A percentile compares a stretch with the other conserved stretches of the same genome.
phyloP scores from a whole-genome alignment of 2,329 filamentous ascomycete genomes.

The Beauveria rudraprayagi region DNA sequence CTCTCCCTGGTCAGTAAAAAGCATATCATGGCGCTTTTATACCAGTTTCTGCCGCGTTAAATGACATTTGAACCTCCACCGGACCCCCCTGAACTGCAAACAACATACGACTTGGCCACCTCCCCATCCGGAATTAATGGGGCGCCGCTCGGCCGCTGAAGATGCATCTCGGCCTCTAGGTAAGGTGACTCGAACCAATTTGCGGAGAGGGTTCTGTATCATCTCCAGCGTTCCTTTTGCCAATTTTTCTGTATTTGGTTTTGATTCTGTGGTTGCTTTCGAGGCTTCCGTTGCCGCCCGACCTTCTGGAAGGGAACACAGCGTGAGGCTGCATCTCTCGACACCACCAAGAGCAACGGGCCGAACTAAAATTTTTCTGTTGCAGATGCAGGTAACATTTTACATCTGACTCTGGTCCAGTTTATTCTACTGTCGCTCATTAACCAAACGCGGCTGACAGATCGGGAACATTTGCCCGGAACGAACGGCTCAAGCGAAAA shows the following conservation, averaged over 20 bases:
- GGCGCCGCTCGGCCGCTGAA: not conserved
- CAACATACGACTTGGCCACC: not conserved
- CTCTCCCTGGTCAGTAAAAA: not conserved
- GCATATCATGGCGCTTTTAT: not conserved
- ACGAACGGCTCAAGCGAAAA: not conserved
- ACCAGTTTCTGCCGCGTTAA: not conserved
- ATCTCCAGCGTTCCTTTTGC: not conserved
- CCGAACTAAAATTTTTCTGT: not conserved
- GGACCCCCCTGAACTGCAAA: not conserved
- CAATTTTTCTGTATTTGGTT: not conserved
- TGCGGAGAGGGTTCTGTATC: conserved; percentile 9
- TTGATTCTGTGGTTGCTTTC: not conserved
- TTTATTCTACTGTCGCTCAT: not conserved
- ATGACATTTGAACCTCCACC: not conserved
- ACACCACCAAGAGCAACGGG: not conserved
- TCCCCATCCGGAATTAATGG: not conserved
- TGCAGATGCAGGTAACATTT: not conserved
- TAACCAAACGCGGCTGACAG: not conserved
- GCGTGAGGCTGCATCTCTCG: not conserved
- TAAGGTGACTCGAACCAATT: not conserved
- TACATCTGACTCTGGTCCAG: not conserved
- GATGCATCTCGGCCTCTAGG: too few relatives aligned
- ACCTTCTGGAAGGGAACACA: not conserved
- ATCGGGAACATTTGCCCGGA: not conserved
- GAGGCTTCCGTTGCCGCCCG: not conserved